Base-by-base conservation (phyloP, 345 rosid species). In the Litchi chinensis region DNA sequence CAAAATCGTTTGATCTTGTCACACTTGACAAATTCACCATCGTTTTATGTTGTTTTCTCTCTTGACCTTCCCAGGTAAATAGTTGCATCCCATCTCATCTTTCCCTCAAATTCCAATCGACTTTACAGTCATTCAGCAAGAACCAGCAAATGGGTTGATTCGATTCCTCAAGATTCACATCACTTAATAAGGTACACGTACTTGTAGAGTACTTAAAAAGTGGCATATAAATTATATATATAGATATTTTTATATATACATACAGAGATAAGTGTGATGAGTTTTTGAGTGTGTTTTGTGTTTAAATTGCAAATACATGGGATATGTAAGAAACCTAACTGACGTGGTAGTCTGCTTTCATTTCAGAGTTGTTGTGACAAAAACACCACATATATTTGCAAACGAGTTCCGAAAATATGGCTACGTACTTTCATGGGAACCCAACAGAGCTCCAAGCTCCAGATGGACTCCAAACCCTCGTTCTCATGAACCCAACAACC, bases 401-500 rank as follows among this genome's bases (percentile, higher is more conserved):
- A 56, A 10, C 63, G 26, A 79, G 24, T 22, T 65, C 65, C 66
- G 0, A 64, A 19, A 39, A 54, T 69, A 95, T 95, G 99, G 97
- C 97, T 81, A 86, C 94, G 28, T 93, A 90, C 87, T 93, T 83
- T 79, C 92, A 93, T 76, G 95, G 94, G 32, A 91, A 89, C 79
- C 90, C 95, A 32, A 43, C 78, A 0, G 97, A 96, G 48, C 87
- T 94, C 50, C 93, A 93, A 37, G 88, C 86, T 26, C 86, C 89
- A 41, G 95, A 92, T 59, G 98, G 98, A 7, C 82, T 96, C 5
- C 99, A 96, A 72, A 96, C 98, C 75, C 96, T 95, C 43, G 85
- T 93, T n/a, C 94, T 95, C 75, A 95, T 93, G 99, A 95, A 95
- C 87, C 99, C 99, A 69, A 77, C 90, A 24, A 82, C 91, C 44